These are phyloP conservation scores for Cnidoscolus chayamansa DNA, from an alignment of 441 rosid species.

Conservation along the genomic window DNA sequence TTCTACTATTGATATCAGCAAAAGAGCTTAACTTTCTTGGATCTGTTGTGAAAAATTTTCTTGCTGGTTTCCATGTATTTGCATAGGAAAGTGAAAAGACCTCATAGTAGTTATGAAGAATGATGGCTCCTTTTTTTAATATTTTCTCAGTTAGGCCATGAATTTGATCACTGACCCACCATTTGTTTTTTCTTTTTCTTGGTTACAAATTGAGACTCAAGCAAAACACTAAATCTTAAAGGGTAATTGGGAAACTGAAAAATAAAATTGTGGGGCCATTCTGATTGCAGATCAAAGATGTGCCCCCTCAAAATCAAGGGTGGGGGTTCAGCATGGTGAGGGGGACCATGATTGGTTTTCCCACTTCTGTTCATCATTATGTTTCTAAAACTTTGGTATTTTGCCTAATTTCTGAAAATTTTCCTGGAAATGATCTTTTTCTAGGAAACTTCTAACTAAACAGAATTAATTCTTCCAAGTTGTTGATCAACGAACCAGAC, in stretches of 20 bases:
- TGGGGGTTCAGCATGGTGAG: slow-evolving; percentile 15
- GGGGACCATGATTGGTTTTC: slow-evolving; percentile 2
- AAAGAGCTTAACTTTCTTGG: slow-evolving; percentile 11
- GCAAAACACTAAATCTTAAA: too few relatives aligned
- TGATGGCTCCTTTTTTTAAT: slow-evolving; percentile 8
- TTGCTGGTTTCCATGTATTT: slow-evolving; percentile 17
- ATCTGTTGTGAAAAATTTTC: slow-evolving; percentile 10
- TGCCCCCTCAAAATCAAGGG: slow-evolving; percentile 8
- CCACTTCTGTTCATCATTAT: not conserved
- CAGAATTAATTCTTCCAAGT: not conserved
- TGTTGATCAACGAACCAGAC: not conserved
- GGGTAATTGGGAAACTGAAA: too few relatives aligned
- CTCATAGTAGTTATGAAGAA: slow-evolving; percentile 12
- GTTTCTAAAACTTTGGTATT: not conserved
- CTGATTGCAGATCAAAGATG: not conserved
- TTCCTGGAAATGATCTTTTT: not conserved
- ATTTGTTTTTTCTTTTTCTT: not conserved
- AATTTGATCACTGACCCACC: slow-evolving; percentile 12
- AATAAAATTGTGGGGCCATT: not conserved
- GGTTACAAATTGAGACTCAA: not conserved
- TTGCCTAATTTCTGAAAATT: not conserved
- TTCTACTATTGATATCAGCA: slow-evolving; percentile 7
- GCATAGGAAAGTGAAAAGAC: slow-evolving; percentile 12
- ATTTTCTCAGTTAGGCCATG: slow-evolving; percentile 12
- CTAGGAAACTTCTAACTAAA: not conserved